A percentile compares a stretch with the other conserved stretches of the same genome.
These are phyloP conservation scores for Raphanus raphanistrum DNA, from an alignment of 345 rosid genomes.

Conservation along the genomic window DNA sequence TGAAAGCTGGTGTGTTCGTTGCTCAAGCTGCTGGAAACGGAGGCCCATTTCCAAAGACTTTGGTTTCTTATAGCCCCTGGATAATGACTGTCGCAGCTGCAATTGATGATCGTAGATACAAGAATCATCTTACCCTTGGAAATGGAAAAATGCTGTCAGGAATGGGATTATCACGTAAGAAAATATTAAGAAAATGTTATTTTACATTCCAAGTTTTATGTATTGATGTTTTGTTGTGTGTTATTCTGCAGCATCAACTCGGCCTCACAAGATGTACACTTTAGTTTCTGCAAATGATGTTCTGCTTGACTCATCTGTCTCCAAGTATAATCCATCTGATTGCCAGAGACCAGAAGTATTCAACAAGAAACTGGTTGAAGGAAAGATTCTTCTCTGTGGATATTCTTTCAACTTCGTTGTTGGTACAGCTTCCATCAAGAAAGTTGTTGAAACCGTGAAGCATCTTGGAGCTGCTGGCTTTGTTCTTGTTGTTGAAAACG, in stretches of 20 bases:
- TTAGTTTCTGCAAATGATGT: constrained; percentile 98
- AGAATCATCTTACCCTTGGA: constrained; percentile 81
- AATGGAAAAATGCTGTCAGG: constrained; percentile 86
- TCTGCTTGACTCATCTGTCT: constrained; percentile 66
- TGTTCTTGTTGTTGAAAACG: constrained; percentile 96
- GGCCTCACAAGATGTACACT: constrained; percentile 57
- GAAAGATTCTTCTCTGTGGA: constrained; percentile 94
- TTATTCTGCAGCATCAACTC: constrained; percentile 78
- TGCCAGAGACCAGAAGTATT: constrained; percentile 93
- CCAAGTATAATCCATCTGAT: constrained; percentile 85
- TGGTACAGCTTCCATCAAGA: constrained; percentile 92
- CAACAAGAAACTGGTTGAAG: constrained; percentile 76
- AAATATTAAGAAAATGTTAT: constrained; percentile 25
- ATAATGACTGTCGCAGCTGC: too few species aligned
- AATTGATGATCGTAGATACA: constrained; percentile 87
- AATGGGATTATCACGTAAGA: constrained; percentile 75
- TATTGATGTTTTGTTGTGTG: background rate
- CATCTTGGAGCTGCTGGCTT: constrained; percentile 92
- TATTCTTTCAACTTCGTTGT: constrained; percentile 94
- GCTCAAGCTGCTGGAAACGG: too few species aligned
- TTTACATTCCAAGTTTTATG: background rate
- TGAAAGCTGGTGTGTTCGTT: too few species aligned
- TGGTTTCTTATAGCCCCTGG: too few species aligned
- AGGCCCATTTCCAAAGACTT: too few species aligned
- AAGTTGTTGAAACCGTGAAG: constrained; percentile 83